Evolutionary conservation across 495 filamentous ascomycete genomes (phyloP).

Genomic region (Neurospora tetrasperma): DNA sequence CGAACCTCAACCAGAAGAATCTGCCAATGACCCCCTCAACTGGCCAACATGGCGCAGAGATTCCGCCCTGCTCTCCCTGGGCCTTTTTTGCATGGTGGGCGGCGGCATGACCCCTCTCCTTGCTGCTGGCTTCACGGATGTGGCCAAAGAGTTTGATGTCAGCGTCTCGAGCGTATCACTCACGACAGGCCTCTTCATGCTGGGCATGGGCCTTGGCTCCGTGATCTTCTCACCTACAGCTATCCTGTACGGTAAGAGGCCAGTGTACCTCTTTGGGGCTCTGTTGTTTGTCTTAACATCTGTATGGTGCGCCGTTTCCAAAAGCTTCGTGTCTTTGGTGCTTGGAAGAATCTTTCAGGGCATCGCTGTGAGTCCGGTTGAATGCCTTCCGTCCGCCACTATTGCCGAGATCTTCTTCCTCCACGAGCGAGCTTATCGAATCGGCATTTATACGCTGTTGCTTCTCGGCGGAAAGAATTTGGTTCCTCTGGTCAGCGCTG

Average conservation of each 20-base stretch:
- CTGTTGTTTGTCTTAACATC: conserved; percentile 66
- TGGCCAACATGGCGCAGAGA: conserved; percentile 83
- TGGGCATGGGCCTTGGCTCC: conserved; percentile 80
- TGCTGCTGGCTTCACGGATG: conserved; percentile 80
- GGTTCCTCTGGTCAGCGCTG: conserved; percentile 79
- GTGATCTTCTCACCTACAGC: conserved; percentile 82
- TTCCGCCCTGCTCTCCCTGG: conserved; percentile 68
- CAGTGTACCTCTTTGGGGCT: conserved; percentile 76
- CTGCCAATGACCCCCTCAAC: conserved; percentile 84
- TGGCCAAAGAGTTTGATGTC: conserved; percentile 60
- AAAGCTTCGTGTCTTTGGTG: conserved; percentile 69
- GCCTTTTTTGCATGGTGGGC: conserved; percentile 85
- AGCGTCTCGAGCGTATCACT: conserved; percentile 67
- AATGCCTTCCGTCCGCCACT: conserved; percentile 87
- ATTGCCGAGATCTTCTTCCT: conserved; percentile 96
- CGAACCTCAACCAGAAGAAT: conserved; percentile 87
- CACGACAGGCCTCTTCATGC: conserved; percentile 92
- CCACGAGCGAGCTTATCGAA: conserved; percentile 85
- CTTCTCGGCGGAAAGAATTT: conserved; percentile 90
- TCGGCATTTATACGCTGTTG: conserved; percentile 91
- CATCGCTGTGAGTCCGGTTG: conserved; percentile 80
- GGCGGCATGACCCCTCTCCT: conserved; percentile 89
- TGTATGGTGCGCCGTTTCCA: conserved; percentile 79
- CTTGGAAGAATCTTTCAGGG: conserved; percentile 81
- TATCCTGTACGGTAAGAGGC: conserved; percentile 82